Evolutionary conservation across 768 basidiomycete species (phyloP).

Genomic region (Phylloporus sp.): DNA sequence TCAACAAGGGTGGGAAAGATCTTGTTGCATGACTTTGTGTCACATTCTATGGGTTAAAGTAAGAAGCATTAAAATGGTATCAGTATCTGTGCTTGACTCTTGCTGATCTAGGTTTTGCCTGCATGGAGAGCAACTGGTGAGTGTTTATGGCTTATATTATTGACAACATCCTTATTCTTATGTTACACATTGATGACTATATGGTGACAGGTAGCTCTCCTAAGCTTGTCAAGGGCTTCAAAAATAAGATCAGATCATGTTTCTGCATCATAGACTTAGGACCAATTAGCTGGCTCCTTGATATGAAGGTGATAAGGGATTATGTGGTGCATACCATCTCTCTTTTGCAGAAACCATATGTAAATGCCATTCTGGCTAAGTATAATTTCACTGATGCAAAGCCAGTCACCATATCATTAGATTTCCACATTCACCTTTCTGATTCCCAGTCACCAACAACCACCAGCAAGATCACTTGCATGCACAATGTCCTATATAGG

Average conservation of each 20-base stretch:
- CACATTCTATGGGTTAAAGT: too few relatives aligned
- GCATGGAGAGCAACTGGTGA: not conserved
- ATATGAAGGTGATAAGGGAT: not conserved
- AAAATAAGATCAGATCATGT: not conserved
- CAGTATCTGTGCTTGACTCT: not conserved
- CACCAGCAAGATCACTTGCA: too few relatives aligned
- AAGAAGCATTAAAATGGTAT: slow-evolving; percentile 7
- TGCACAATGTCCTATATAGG: not conserved
- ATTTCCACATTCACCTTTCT: not conserved
- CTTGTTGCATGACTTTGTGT: too few relatives aligned
- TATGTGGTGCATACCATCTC: not conserved
- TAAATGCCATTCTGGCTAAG: too few relatives aligned
- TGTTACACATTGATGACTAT: slow-evolving; percentile 1
- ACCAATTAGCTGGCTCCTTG: not conserved
- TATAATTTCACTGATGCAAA: not conserved
- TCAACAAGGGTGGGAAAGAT: not conserved
- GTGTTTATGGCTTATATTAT: not conserved
- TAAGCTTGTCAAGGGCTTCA: not conserved
- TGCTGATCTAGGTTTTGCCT: not conserved
- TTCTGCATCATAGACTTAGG: not conserved
- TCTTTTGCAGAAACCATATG: not conserved
- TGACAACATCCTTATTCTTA: not conserved
- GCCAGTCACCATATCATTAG: not conserved
- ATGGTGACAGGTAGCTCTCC: not conserved
- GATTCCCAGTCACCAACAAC: too few relatives aligned